Evolutionary conservation across 75 land plant species (phyloP), one percentile per base, ranked within the genome.

Genomic region (Picea sitchensis): DNA sequence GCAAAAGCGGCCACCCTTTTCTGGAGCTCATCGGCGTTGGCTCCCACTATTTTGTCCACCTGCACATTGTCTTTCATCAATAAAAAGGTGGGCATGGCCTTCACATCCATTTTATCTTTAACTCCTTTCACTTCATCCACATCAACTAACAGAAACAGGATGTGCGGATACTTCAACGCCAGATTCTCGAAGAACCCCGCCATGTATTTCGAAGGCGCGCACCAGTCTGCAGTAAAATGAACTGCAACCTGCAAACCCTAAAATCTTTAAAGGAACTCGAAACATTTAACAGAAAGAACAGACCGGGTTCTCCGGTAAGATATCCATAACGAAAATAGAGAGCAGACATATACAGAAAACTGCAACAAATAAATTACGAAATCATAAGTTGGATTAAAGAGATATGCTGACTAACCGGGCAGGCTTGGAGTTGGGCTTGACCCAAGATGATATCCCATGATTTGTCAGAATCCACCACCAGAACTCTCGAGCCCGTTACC

Each of bases 81-180:
- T 47, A 86, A 8, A 9, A 86, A 86, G 2, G 92, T 90, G 4
- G 92, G 92, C 92, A 90, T 88, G 13, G 92, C 92, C 76, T 88
- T 90, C 59, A 90, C 82, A 36, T 86, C 87, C 84, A 90, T 21
- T 54, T 81, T 90, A 0, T 83, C 69, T 26, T 88, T 88, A 20
- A 86, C 80, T 30, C 44, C 73, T 44, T 86, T 83, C 0, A 82
- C 78, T 2, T 87, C 92, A 76, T 90, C 92, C n/a, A 90, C 85
- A 74, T 90, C 92, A 2, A 90, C 87, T 20, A 62, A 41, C 21
- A 90, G 82, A 68, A 90, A 90, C 54, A 88, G 80, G 14, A 86
- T 59, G 41, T 86, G 78, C 2, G 56, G 86, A 34, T 83, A 84
- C 36, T 51, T 80, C 54, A 69, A 41, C 1, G 92, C 87, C 78